Evolutionary conservation across 352 stramenopile genomes (phyloP), one percentile per base, ranked within the genome.

Genomic region (Phytophthora idaei): DNA sequence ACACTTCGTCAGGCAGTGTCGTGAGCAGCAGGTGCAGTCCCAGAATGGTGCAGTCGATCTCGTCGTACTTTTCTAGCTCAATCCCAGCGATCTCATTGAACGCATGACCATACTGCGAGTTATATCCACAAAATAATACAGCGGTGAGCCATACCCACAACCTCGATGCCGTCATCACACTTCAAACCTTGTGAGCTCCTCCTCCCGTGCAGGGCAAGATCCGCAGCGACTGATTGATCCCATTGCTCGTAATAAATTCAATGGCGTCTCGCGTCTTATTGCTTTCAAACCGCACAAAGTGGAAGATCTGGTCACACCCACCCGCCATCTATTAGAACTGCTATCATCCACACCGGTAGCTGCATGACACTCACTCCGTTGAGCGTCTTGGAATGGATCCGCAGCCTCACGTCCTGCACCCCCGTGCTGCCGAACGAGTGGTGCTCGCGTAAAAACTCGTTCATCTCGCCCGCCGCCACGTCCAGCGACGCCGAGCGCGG

Each of bases 21-120:
- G 92, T 96, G 42, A 99, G 81, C 14, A 99, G 80, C 69, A 99
- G 98, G 79, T 99, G 96, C 76, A 99, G 96, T 3, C 98, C 98
- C 36, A 95, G 78, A 64, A 99, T 97, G 29, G 99, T 90, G 73
- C 94, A 98, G 61, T 98, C 90, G 69, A 99, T 96, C 80, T 99
- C 98, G 31, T 94, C 87, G 52, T 91, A 91, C 48, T 92, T 94
- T 28, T 93, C 80, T 42, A 96, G 69, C 15, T 93, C 76, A 46
- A 96, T 96, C 0, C 80, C 87, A n/a, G 87, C 87, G 25, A 92
- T 74, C n/a, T 92, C 80, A 14, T 73, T 75, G 61, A 96, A 94
- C 6, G 81, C 46, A 39, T 69, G 61, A 27, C 73, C 89, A 53
- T 95, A 96, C 89, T 96, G 32, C 5, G 32, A 45, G 5, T 25